These are phyloP conservation scores for Gentiana dahurica DNA, from an alignment of 257 asterid species.

Conservation along the genomic window DNA sequence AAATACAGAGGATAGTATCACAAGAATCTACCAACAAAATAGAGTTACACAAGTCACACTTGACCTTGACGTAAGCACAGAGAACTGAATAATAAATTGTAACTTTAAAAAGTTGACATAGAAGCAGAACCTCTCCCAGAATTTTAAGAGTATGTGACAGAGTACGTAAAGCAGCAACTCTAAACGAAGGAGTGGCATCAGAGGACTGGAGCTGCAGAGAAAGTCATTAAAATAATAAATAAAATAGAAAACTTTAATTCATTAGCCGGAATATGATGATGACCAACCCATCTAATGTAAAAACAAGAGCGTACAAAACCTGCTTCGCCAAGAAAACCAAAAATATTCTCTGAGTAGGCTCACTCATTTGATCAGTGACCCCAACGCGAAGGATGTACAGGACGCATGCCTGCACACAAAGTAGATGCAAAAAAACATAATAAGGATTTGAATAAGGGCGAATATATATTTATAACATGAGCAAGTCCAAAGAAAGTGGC, in stretches of 20 bases:
- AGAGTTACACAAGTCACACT: no score
- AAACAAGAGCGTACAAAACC: slow-evolving; percentile 42
- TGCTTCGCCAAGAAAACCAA: slow-evolving; percentile 78
- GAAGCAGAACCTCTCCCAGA: slow-evolving; percentile 68
- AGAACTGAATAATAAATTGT: no score
- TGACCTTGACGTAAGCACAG: no score
- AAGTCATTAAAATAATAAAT: slow-evolving; percentile 3
- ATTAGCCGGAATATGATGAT: neutral
- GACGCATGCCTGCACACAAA: slow-evolving; percentile 83
- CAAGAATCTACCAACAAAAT: no score
- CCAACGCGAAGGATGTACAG: slow-evolving; percentile 86
- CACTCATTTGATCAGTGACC: slow-evolving; percentile 91
- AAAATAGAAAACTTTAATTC: neutral
- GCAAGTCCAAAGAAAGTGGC: neutral
- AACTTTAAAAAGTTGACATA: no score
- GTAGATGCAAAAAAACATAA: slow-evolving; percentile 10
- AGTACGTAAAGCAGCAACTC: slow-evolving; percentile 74
- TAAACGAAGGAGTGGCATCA: slow-evolving; percentile 81
- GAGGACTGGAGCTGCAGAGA: slow-evolving; percentile 82
- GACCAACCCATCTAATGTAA: neutral
- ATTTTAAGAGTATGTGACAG: slow-evolving; percentile 72
- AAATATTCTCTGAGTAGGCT: slow-evolving; percentile 89
- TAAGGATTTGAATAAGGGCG: no score
- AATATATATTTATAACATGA: neutral
- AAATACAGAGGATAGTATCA: no score